phyloP scores from a whole-genome alignment of 495 filamentous ascomycete genomes.

The Neurospora sp. region DNA sequence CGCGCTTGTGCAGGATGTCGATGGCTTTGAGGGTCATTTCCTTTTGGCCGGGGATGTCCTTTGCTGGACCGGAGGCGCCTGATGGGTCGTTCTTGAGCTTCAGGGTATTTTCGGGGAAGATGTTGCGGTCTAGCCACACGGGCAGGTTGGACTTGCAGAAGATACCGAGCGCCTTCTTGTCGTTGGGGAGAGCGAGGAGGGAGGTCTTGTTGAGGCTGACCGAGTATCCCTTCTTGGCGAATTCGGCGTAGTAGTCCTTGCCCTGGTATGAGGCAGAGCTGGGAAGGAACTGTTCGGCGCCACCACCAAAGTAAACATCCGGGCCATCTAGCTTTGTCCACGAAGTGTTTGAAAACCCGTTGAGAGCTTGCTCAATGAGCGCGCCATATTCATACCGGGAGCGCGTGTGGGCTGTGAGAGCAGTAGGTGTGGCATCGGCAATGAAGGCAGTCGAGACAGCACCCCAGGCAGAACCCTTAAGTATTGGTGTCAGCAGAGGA shows the following conservation, averaged over 20 bases:
- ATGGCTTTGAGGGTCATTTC: slow-evolving; percentile 77
- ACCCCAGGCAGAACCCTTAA: slow-evolving; percentile 35
- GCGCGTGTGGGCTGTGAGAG: slow-evolving; percentile 55
- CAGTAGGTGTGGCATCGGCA: slow-evolving; percentile 64
- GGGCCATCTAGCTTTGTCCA: slow-evolving; percentile 59
- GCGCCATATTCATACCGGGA: slow-evolving; percentile 50
- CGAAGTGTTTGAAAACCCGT: slow-evolving; percentile 51
- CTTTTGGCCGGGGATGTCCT: slow-evolving; percentile 61
- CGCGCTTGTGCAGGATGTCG: slow-evolving; percentile 54
- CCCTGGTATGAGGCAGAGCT: slow-evolving; percentile 42
- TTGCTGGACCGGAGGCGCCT: slow-evolving; percentile 45
- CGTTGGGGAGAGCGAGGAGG: slow-evolving; percentile 39
- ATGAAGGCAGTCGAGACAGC: slow-evolving; percentile 59
- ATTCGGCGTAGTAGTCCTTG: slow-evolving; percentile 59
- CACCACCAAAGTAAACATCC: slow-evolving; percentile 64
- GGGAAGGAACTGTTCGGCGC: slow-evolving; percentile 61
- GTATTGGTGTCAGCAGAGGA: background rate
- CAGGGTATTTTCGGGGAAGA: slow-evolving; percentile 53
- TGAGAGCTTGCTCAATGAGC: slow-evolving; percentile 51
- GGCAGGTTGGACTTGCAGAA: slow-evolving; percentile 57
- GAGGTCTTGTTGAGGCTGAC: slow-evolving; percentile 58
- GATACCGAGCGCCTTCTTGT: slow-evolving; percentile 53
- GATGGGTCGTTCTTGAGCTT: slow-evolving; percentile 52
- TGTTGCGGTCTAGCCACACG: slow-evolving; percentile 64
- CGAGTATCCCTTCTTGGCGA: slow-evolving; percentile 54